These are phyloP conservation scores for Malassezia nana DNA, from an alignment of 1,284 basidiomycete genomes.

Conservation along the genomic window DNA sequence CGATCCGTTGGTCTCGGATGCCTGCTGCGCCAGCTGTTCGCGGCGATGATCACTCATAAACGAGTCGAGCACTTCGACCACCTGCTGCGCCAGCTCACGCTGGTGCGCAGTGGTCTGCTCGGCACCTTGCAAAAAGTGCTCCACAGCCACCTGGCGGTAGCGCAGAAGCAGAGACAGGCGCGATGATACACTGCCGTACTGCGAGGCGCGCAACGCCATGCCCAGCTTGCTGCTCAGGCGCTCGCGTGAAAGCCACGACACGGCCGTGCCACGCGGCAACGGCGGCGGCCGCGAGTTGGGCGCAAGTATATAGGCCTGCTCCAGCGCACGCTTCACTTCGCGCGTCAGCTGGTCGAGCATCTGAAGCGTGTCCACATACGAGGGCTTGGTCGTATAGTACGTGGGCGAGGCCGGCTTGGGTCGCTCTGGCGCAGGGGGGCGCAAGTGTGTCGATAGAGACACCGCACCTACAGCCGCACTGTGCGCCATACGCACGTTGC, in stretches of 20 bases:
- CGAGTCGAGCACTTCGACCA: slow-evolving; percentile 24
- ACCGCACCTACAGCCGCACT: background rate
- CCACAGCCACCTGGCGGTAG: slow-evolving; percentile 54
- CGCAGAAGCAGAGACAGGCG: slow-evolving; percentile 65
- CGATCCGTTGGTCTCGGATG: background rate
- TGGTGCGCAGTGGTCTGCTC: slow-evolving; percentile 6
- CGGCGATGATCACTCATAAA: slow-evolving; percentile 29
- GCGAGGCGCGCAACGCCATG: slow-evolving; percentile 60
- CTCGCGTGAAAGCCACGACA: slow-evolving; percentile 58
- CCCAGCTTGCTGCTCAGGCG: slow-evolving; percentile 58
- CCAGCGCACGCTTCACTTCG: slow-evolving; percentile 57
- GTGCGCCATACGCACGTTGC: background rate
- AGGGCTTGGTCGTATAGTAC: slow-evolving; percentile 76
- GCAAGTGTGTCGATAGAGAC: background rate
- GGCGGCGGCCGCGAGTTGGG: slow-evolving; percentile 59
- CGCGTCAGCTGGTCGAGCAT: slow-evolving; percentile 61
- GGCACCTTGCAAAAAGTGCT: slow-evolving; percentile 13
- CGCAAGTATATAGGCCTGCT: slow-evolving; percentile 61
- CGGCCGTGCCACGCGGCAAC: slow-evolving; percentile 26
- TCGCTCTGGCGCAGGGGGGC: slow-evolving; percentile 23
- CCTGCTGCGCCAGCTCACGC: slow-evolving; percentile 18
- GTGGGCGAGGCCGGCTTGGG: slow-evolving; percentile 56
- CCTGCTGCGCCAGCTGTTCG: slow-evolving; percentile 5
- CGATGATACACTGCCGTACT: slow-evolving; percentile 61
- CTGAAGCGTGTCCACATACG: slow-evolving; percentile 65